Base-by-base conservation (phyloP, 805 yeast species). In the Lachancea nothofagi region DNA sequence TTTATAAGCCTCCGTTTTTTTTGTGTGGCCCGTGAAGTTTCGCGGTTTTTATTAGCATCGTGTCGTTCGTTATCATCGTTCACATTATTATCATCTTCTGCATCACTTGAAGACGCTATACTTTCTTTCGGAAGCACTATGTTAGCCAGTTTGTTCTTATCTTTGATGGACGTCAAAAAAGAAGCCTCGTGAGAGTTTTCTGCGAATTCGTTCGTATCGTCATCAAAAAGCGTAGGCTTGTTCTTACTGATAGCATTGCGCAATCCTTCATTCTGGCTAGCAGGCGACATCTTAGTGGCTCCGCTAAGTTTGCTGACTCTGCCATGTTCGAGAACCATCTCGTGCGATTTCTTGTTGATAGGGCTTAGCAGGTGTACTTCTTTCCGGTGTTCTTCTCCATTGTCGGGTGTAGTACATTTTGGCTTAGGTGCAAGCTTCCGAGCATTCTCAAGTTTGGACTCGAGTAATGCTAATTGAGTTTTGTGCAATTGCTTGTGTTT, bases 401-500 rank as follows among this genome's bases (percentile, higher is more conserved):
- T 36, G 15, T 24, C 24, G 10, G 20, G 28, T 15, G 34, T 10
- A 7, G 23, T 18, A 3, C 18, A 15, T 19, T 42, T 60, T 34
- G 62, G 32, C 13, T 45, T 44, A 21, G 60, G 55, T 15, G 62
- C 51, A 9, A 41, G 55, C 43, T 53, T 59, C 42, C 62, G 61
- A 5, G 64, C 64, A 33, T 51, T 61, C 9, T 60, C 62, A 8
- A 65, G 29, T 38, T 64, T 64, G 5, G 64, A 51, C 40, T 64
- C 67, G 33, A 59, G 50, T 12, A 61, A 54, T 0, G 66, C 65
- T 39, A 50, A 62, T 24, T 57, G 62, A 1, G 62, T 48, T 22
- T 55, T 58, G n/a, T 59, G 62, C n/a, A 54, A 43, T 32, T 60
- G 62, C 35, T 53, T 55, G 22, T 57, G 43, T 15, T 46, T 52